Conservation (phyloP, 305 asterid genomes). For the Andrographis paniculata region DNA sequence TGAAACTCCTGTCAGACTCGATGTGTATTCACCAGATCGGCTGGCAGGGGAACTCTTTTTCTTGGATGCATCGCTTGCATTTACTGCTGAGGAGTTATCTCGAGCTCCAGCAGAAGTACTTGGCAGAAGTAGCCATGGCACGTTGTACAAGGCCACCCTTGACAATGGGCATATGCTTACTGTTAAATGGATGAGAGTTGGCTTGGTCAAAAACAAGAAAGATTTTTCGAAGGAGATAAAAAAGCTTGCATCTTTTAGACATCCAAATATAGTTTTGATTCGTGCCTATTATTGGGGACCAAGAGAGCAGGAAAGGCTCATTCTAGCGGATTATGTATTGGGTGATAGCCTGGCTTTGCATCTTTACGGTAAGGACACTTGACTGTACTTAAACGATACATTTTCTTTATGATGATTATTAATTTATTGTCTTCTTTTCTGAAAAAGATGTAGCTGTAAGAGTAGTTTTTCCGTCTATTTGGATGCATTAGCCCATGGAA, state of each 20-base stretch:
- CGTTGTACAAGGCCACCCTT: slow-evolving; percentile 81
- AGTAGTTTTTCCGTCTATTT: background rate
- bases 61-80: slow-evolving; percentile 55
- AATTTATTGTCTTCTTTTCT: no score
- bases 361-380: slow-evolving; percentile 67
- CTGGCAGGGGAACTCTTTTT: slow-evolving; percentile 85
- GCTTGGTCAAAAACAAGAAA: slow-evolving; percentile 86
- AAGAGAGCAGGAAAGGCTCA: slow-evolving; percentile 86
- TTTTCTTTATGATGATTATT: background rate
- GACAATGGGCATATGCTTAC: slow-evolving; percentile 76
- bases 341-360: slow-evolving; percentile 94
- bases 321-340: slow-evolving; percentile 66
- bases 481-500: slow-evolving; percentile 1
- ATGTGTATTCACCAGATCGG: slow-evolving; percentile 87
- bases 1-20: slow-evolving; percentile 50
- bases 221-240: slow-evolving; percentile 83
- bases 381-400: background rate
- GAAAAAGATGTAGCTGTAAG: no score
- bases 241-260: slow-evolving; percentile 78
- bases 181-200: slow-evolving; percentile 94
- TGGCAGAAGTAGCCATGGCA: slow-evolving; percentile 97
- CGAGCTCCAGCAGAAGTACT: slow-evolving; percentile 98
- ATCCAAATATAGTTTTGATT: slow-evolving; percentile 50
- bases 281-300: slow-evolving; percentile 97
- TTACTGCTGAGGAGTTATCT: slow-evolving; percentile 88